phyloP scores from a whole-genome alignment of 495 filamentous ascomycete genomes.

The Neurospora discreta region DNA sequence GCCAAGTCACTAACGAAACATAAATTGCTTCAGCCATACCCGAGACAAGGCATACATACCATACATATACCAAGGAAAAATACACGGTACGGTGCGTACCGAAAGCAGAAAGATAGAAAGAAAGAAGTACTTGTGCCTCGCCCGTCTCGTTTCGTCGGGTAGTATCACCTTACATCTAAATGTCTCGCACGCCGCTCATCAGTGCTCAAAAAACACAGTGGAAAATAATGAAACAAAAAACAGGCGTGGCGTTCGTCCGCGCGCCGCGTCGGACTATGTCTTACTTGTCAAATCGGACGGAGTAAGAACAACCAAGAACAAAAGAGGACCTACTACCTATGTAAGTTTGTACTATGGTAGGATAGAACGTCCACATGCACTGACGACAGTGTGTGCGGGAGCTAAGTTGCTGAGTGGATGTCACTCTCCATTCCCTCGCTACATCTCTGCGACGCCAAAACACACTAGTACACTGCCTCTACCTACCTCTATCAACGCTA shows the following conservation, averaged over 20 bases:
- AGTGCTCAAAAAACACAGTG: too few relatives aligned
- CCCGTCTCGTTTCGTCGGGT: neutral
- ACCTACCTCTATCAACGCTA: too few relatives aligned
- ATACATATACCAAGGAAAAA: too few relatives aligned
- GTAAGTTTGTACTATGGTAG: too few relatives aligned
- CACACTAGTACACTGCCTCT: too few relatives aligned
- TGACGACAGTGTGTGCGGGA: neutral
- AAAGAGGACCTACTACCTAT: neutral
- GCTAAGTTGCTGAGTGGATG: neutral
- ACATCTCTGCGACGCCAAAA: neutral
- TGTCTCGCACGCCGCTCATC: too few relatives aligned
- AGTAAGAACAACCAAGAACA: neutral
- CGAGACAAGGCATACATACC: neutral
- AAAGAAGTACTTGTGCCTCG: neutral
- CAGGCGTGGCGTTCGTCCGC: neutral
- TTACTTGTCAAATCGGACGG: neutral
- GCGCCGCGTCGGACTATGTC: neutral
- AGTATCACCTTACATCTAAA: too few relatives aligned
- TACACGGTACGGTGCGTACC: neutral
- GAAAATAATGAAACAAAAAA: too few relatives aligned
- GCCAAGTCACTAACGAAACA: neutral
- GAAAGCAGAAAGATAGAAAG: neutral
- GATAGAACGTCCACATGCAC: neutral
- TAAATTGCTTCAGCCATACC: neutral
- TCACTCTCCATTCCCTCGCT: neutral